A percentile compares a stretch with the other conserved stretches of the same genome.
Conservation (phyloP, 1,139 yeast species). For the Sporopachydermia cereana region DNA sequence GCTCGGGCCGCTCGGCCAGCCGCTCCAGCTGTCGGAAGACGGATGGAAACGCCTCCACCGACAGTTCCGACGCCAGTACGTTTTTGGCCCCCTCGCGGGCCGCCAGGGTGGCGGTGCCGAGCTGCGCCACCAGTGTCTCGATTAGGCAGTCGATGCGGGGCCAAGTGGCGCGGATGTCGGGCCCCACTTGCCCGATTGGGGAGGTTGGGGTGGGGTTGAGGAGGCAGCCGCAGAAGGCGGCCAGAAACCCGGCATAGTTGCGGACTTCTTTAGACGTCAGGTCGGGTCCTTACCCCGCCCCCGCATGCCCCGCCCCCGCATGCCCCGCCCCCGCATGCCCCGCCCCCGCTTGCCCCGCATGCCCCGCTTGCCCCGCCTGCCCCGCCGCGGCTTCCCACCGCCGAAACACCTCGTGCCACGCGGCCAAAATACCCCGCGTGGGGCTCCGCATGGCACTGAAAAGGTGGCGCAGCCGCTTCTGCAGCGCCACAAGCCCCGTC, state of each 20-base stretch:
- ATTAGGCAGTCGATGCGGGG: slow-evolving; percentile 33
- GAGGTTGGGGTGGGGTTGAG: slow-evolving; percentile 15
- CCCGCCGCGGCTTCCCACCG: slow-evolving; percentile 30
- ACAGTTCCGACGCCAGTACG: slow-evolving; percentile 33
- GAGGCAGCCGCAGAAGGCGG: slow-evolving; percentile 48
- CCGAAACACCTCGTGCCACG: slow-evolving; percentile 50
- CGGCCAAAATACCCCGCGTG: slow-evolving; percentile 45
- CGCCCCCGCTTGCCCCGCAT: not conserved
- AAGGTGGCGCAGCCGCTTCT: slow-evolving; percentile 50
- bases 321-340: not conserved
- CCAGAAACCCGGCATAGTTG: slow-evolving; percentile 51
- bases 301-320: not conserved
- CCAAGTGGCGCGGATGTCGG: slow-evolving; percentile 22
- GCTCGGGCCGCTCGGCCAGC: slow-evolving; percentile 16
- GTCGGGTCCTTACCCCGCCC: slow-evolving; percentile 1
- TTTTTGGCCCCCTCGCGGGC: slow-evolving; percentile 37
- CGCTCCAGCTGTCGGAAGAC: slow-evolving; percentile 24
- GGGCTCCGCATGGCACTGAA: slow-evolving; percentile 43
- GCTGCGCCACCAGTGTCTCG: slow-evolving; percentile 39
- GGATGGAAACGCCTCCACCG: slow-evolving; percentile 30
- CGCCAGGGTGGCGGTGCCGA: slow-evolving; percentile 23
- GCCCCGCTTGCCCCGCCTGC: not conserved
- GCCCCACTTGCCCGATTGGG: slow-evolving; percentile 20
- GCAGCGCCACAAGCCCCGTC: slow-evolving; percentile 69
- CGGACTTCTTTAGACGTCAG: slow-evolving; percentile 32